Conservation (phyloP, 495 filamentous ascomycete species). For the Penicillium coprophilum region DNA sequence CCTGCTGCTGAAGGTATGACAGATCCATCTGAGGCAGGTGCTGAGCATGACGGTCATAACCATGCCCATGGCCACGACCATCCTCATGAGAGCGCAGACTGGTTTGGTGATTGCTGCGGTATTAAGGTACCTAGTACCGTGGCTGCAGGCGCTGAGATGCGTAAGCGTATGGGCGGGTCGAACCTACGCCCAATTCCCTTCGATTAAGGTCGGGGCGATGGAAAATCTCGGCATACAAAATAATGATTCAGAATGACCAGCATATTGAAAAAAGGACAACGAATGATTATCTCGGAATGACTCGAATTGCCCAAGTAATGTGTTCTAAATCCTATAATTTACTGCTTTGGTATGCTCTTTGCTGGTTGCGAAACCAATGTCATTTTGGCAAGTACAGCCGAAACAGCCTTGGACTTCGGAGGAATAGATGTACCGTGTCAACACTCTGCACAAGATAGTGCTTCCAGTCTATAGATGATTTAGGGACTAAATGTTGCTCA, state of each 20-base stretch:
- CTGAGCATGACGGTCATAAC: slow-evolving; percentile 58
- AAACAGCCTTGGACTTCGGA: background rate
- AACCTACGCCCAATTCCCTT: slow-evolving; percentile 85
- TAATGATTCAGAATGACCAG: slow-evolving; percentile 4
- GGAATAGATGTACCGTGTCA: too few species aligned
- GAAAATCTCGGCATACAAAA: background rate
- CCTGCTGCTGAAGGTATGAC: slow-evolving; percentile 82
- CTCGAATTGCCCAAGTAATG: background rate
- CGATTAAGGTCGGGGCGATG: slow-evolving; percentile 54
- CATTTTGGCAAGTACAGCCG: background rate
- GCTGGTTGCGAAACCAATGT: background rate
- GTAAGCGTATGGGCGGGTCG: slow-evolving; percentile 65
- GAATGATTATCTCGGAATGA: background rate
- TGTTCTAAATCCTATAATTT: background rate
- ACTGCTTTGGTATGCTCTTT: background rate
- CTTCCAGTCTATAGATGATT: too few species aligned
- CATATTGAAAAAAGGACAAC: background rate
- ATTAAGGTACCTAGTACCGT: slow-evolving; percentile 96
- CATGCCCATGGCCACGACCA: slow-evolving; percentile 61
- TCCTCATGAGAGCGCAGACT: slow-evolving; percentile 44
- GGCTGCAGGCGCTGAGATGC: slow-evolving; percentile 82
- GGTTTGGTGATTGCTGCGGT: slow-evolving; percentile 96
- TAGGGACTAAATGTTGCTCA: too few species aligned
- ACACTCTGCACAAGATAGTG: too few species aligned
- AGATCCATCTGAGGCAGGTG: slow-evolving; percentile 45